A percentile compares a stretch with the other conserved stretches of the same genome.
These are phyloP conservation scores for Gilbertella persicaria DNA, from an alignment of 371 early-diverging fungal species.

Conservation along the genomic window DNA sequence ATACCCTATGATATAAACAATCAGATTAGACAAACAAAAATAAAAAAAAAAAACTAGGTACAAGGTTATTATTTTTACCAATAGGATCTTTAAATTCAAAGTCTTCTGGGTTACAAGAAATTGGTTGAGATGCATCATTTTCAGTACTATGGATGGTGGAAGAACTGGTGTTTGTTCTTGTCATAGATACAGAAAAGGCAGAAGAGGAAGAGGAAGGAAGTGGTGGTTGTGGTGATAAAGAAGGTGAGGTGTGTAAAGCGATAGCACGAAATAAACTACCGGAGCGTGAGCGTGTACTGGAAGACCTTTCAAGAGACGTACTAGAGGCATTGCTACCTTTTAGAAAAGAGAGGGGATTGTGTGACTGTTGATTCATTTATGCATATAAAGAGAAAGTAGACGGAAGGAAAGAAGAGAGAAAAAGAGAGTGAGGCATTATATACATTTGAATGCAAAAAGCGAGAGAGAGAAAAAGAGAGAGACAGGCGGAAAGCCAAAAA, in stretches of 20 bases:
- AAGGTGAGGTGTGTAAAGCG: slow-evolving; percentile 8
- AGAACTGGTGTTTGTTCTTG: slow-evolving; percentile 1
- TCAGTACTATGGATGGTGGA: not conserved
- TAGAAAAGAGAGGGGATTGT: slow-evolving; percentile 12
- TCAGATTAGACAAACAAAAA: not conserved
- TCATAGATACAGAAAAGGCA: not conserved
- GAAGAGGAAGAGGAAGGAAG: slow-evolving; percentile 1
- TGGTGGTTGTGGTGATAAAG: not conserved
- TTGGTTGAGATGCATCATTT: not conserved
- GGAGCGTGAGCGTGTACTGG: slow-evolving; percentile 8
- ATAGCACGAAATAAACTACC: slow-evolving; percentile 18
- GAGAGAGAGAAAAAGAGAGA: no score
- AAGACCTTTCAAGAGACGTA: slow-evolving; percentile 10
- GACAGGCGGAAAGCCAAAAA: no score
- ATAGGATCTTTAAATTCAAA: slow-evolving; percentile 33
- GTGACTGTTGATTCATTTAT: slow-evolving; percentile 18
- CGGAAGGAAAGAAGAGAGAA: no score
- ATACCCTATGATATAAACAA: slow-evolving; percentile 66
- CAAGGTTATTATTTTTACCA: slow-evolving; percentile 8
- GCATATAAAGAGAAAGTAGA: no score
- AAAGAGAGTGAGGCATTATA: no score
- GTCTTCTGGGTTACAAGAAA: slow-evolving; percentile 20
- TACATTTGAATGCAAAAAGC: no score
- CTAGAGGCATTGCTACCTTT: slow-evolving; percentile 7
- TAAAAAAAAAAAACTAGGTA: not conserved